phyloP scores from a whole-genome alignment of 2,329 filamentous ascomycete species.

The Onygenales sp. region DNA sequence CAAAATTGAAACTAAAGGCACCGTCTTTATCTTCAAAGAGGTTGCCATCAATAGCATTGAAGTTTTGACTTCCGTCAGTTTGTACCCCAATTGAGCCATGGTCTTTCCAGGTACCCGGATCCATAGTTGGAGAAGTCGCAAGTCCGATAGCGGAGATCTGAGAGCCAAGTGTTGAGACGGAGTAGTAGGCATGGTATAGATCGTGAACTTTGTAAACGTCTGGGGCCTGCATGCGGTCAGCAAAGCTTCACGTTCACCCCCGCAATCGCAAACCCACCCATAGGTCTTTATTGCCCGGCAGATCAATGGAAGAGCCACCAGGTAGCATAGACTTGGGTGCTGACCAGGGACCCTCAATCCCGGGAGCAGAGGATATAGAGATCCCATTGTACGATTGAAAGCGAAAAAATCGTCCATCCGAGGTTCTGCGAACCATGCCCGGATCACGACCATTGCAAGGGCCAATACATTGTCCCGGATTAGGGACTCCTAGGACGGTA shows the following conservation, averaged over 20 bases:
- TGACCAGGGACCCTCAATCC: constrained; percentile 2
- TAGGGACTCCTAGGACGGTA: neutral
- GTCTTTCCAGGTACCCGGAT: constrained; percentile 25
- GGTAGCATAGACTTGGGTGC: neutral
- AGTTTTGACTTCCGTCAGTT: constrained; percentile 18
- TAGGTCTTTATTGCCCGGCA: neutral
- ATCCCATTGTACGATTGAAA: constrained; percentile 3
- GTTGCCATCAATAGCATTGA: constrained; percentile 53
- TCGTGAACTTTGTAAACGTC: constrained; percentile 19
- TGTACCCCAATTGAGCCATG: constrained; percentile 24
- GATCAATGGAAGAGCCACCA: neutral
- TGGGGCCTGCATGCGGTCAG: constrained; percentile 3
- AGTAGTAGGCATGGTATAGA: constrained; percentile 57
- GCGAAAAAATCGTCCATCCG: constrained; percentile 1
- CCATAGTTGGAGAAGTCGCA: constrained; percentile 37
- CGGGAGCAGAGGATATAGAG: constrained; percentile 1
- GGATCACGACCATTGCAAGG: constrained; percentile 2
- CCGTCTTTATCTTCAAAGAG: constrained; percentile 32
- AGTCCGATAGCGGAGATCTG: constrained; percentile 55
- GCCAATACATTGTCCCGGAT: neutral
- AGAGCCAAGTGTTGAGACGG: constrained; percentile 51
- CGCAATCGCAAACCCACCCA: neutral
- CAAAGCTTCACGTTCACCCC: neutral
- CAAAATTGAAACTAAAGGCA: constrained; percentile 48
- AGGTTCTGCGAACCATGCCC: neutral